Conservation (phyloP, 805 yeast genomes). For the Monosporozyma aerobia region DNA sequence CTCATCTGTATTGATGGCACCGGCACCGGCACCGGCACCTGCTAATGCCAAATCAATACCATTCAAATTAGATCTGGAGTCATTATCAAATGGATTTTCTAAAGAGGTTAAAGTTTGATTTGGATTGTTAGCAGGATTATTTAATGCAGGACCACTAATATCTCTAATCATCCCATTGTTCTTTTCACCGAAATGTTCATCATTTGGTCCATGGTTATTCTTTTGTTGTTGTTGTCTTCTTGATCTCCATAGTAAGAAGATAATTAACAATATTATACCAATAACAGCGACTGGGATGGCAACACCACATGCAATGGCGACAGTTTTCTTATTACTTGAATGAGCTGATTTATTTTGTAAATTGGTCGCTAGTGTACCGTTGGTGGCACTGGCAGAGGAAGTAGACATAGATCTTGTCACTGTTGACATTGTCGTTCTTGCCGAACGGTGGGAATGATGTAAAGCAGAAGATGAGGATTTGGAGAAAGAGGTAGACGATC, state of each 20-base stretch:
- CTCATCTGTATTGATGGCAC: conserved; percentile 44
- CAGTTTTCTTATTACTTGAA: conserved; percentile 36
- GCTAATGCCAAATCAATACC: conserved; percentile 35
- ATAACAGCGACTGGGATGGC: conserved; percentile 59
- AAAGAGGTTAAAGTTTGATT: conserved; percentile 12
- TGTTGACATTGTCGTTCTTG: conserved; percentile 12
- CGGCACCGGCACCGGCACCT: neutral
- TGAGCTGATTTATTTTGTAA: conserved; percentile 11
- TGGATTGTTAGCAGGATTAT: conserved; percentile 31
- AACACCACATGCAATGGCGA: conserved; percentile 91
- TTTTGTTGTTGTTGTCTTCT: conserved; percentile 27
- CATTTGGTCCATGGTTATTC: conserved; percentile 11
- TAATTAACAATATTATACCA: conserved; percentile 38
- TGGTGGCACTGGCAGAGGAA: conserved; percentile 19
- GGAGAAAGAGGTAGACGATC: conserved; percentile 13
- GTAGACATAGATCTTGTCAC: conserved; percentile 19
- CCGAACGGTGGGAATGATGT: neutral
- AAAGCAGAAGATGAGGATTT: conserved; percentile 15
- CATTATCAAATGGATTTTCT: conserved; percentile 28
- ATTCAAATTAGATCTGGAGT: conserved; percentile 27
- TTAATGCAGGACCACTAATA: conserved; percentile 34
- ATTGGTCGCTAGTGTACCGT: conserved; percentile 15
- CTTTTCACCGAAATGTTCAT: conserved; percentile 21
- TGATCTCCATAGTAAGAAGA: conserved; percentile 49
- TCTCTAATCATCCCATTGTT: conserved; percentile 20